Conservation (phyloP, 768 basidiomycete species). For the Hygrocybe coccinea region DNA sequence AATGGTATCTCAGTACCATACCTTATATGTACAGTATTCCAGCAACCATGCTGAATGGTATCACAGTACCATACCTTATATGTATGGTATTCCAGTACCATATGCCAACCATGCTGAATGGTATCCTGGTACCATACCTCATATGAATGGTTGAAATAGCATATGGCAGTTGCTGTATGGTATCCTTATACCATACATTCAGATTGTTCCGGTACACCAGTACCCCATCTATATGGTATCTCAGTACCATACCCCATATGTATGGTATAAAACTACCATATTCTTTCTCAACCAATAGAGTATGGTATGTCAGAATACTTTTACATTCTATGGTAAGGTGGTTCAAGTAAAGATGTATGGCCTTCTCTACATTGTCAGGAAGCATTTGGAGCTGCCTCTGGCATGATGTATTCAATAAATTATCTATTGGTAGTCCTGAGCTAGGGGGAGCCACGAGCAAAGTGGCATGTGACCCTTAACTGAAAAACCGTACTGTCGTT, state of each 20-base stretch:
- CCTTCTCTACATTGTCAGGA: too few species aligned
- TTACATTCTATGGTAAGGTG: too few species aligned
- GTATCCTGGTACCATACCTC: not conserved
- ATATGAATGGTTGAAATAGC: not conserved
- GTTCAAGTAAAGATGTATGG: too few species aligned
- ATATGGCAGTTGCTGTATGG: not conserved
- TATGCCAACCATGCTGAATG: not conserved
- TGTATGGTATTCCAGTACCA: not conserved
- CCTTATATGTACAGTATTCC: not conserved
- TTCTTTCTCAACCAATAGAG: too few species aligned
- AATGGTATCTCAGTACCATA: not conserved
- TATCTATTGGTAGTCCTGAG: too few species aligned
- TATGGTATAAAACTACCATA: too few species aligned
- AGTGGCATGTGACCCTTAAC: too few species aligned
- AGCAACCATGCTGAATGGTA: not conserved
- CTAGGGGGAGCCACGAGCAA: not conserved
- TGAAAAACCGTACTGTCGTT: not conserved
- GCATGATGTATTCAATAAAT: not conserved
- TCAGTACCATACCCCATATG: too few species aligned
- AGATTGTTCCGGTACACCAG: too few species aligned
- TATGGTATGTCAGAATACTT: too few species aligned
- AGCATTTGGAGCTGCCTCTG: too few species aligned
- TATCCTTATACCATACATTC: not conserved
- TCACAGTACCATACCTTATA: not conserved
- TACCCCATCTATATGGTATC: too few species aligned